phyloP scores from a whole-genome alignment of 2,329 filamentous ascomycete genomes.

The Ophiostoma australiae region DNA sequence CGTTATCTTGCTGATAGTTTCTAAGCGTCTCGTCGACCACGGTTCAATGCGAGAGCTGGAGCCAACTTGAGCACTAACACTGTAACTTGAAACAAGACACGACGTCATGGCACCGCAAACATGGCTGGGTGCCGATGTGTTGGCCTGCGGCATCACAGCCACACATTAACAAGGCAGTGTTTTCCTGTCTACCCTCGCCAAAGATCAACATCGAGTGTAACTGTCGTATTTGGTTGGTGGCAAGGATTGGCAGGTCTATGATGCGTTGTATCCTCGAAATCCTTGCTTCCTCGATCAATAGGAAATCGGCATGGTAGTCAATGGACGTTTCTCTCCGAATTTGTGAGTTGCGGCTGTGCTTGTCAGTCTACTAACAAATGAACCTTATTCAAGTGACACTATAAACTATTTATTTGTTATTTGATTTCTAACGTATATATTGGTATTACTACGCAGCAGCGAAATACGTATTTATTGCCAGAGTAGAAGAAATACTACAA shows the following conservation, averaged over 20 bases:
- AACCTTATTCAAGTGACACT: too few relatives aligned
- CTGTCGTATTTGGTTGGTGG: background rate
- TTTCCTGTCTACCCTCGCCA: background rate
- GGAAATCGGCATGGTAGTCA: background rate
- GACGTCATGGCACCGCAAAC: background rate
- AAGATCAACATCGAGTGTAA: background rate
- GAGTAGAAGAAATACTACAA: too few relatives aligned
- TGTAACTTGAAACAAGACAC: background rate
- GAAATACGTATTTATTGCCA: too few relatives aligned
- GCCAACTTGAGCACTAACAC: too few relatives aligned
- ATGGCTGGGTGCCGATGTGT: background rate
- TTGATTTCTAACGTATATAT: too few relatives aligned
- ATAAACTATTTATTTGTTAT: too few relatives aligned
- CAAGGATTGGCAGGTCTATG: background rate
- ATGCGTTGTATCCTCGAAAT: background rate
- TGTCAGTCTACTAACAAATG: too few relatives aligned
- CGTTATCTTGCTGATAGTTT: background rate
- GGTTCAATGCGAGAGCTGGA: background rate
- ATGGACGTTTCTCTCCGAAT: background rate
- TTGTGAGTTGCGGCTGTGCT: background rate
- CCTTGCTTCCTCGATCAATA: background rate
- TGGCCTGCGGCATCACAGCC: background rate
- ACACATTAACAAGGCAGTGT: background rate
- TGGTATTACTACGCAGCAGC: too few relatives aligned
- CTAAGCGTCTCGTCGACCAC: background rate